Evolutionary conservation across 2,329 filamentous ascomycete species (phyloP), one percentile per base, ranked within the genome.

Genomic region (Blumeriella jaapii): DNA sequence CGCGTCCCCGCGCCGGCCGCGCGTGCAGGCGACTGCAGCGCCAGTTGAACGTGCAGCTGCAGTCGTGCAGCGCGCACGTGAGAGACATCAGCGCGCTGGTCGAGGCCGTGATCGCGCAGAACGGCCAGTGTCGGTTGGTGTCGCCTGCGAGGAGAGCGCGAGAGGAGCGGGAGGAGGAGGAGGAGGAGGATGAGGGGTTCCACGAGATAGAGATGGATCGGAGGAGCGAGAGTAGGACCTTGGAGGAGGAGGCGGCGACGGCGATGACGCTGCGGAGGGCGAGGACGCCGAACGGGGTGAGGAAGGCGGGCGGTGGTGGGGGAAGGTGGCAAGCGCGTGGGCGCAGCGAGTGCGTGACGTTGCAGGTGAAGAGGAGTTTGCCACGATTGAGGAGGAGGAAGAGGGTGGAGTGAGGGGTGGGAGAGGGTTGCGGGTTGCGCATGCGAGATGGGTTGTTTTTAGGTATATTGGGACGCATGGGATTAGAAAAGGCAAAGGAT

Each of bases 111-210:
- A 42, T 51, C 11, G 23, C 31, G 1, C 37, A 33, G 3, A 40
- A 42, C 14, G 44, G 44, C 10, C 50, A 53, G 40, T 53, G 50
- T 30, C 38, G 18, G 6, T 15, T 13, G 13, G 25, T 3, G n/a
- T 27, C 9, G 25, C 9, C 15, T 9, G 12, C 13, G n/a, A 13
- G 3, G 25, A 3, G 9, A 3, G n/a, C 25, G 20, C 6, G 11
- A 23, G 6, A 23, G 20, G 11, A 23, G 6, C 10, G n/a, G 15
- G 29, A 12, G 8, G 29, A 26, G 7, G 35, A 13, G 10, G 17
- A 30, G 4, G 40, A 48, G 11, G 42, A 47, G 9, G 49, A 52
- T 15, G 49, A 52, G 15, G 49, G 48, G 0, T 52, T 49, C 29
- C 28, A 16, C 1, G 48, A 52, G 13, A 38, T 41, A 25, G 42